Evolutionary conservation across 306 rosid species (phyloP), one percentile per base, ranked within the genome.

Genomic region (Calophaca sinica): DNA sequence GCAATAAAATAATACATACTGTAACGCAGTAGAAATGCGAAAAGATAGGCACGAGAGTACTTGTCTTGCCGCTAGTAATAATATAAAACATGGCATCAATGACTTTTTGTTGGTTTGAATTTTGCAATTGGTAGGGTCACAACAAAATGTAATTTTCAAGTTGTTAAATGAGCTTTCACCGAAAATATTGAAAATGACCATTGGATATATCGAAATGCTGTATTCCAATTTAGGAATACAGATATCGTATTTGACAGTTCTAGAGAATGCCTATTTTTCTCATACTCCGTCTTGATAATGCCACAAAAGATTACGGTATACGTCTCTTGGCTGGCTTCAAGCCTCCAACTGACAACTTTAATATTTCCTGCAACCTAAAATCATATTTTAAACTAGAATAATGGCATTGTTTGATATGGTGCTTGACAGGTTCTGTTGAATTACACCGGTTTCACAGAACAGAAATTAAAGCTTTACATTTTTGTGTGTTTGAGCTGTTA

Each of bases 121-220:
- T n/a, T 8, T 81, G 63, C 33, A 7, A 7, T 5, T 69, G 73
- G 59, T 33, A 45, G 59, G 68, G 69, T 29, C 70, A 28, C 26
- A 49, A 2, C 58, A 51, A 42, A 68, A 49, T 41, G 41, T 6
- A 28, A 66, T 66, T 72, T 72, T 64, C 38, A 7, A 38, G 7
- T 62, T 71, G 49, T 55, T 38, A 50, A 55, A 69, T 60, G 38
- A 50, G 6, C 14, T 26, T 62, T 14, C 73, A 55, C 74, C 57
- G 39, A 42, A 72, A 50, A 66, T 13, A 48, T 66, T 51, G 80
- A 82, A 72, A 77, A 76, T 59, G 80, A 72, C 53, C 57, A 48
- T 72, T 20, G 0, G 1, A 39, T 39, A 7, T 7, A 2, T 29
- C 33, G 45, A 28, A 38, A 59, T 57, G 63, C n/a, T 41, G 11